These are phyloP conservation scores for Eruca vesicaria DNA, from an alignment of 441 rosid genomes.

Conservation along the genomic window DNA sequence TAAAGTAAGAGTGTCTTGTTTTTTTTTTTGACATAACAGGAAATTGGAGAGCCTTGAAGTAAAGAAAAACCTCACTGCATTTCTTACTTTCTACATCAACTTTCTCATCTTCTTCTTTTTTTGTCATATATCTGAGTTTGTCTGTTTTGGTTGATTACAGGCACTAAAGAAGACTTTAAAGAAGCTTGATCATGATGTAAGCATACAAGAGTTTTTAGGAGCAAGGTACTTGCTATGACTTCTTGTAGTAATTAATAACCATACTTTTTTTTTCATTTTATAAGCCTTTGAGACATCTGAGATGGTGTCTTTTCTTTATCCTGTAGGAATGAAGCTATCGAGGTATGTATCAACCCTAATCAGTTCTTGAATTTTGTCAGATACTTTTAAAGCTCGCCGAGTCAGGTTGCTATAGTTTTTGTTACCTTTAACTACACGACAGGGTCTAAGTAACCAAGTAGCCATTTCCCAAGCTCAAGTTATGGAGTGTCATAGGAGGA, in stretches of 20 bases:
- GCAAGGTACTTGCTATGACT: constrained; percentile 42
- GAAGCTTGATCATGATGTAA: constrained; percentile 66
- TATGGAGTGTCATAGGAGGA: constrained; percentile 47
- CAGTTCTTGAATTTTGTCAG: neutral
- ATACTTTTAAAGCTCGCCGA: neutral
- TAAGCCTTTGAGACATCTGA: constrained; percentile 17
- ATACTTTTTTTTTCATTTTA: neutral
- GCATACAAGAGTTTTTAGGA: constrained; percentile 54
- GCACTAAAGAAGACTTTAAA: constrained; percentile 57
- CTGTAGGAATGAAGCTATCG: constrained; percentile 52
- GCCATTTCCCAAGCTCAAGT: constrained; percentile 45
- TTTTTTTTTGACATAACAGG: constrained; percentile 34
- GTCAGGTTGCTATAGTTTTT: neutral
- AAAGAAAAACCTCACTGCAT: constrained; percentile 21
- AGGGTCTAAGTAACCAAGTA: constrained; percentile 52
- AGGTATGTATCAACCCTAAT: constrained; percentile 39
- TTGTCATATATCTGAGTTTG: constrained; percentile 1
- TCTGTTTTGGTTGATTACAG: constrained; percentile 33
- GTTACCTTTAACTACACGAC: constrained; percentile 9
- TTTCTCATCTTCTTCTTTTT: neutral
- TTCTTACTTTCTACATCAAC: neutral
- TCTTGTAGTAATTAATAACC: neutral
- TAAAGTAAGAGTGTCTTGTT: neutral
- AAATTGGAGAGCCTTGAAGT: constrained; percentile 69
- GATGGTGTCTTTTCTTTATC: constrained; percentile 14